Conservation (phyloP, 192 early-diverging fungal genomes). For the Rhizophagus clarus region DNA sequence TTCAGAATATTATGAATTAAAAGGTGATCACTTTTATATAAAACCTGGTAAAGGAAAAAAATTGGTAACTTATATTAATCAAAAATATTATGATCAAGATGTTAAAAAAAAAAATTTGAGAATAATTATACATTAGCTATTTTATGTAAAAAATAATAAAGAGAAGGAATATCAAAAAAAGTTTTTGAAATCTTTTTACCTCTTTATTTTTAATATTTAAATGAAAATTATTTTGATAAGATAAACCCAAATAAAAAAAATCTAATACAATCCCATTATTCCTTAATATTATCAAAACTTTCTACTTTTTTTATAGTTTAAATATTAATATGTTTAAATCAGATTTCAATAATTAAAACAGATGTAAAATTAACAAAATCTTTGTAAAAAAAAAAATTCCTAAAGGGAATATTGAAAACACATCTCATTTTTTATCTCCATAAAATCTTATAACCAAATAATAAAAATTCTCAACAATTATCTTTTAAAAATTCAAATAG, state of each 20-base stretch:
- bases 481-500: no score
- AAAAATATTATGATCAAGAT: background rate
- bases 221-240: background rate
- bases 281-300: background rate
- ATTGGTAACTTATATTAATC: background rate
- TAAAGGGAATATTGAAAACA: no score
- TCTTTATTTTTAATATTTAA: background rate
- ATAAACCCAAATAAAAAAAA: background rate
- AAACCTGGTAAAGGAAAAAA: background rate
- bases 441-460: no score
- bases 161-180: background rate
- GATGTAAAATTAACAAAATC: no score
- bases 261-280: background rate
- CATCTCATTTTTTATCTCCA: no score
- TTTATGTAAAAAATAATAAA: background rate
- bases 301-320: background rate
- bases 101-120: background rate
- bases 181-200: background rate
- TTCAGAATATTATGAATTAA: background rate
- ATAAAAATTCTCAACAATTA: no score
- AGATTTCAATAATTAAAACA: background rate
- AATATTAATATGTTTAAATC: background rate
- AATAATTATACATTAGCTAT: background rate
- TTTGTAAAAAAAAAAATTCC: no score
- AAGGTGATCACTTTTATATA: slow-evolving; percentile 1